Percentiles rank a stretch among this genome's conserved stretches.
Conservation (phyloP, 2,329 filamentous ascomycete species). For the Fusarium sp. region DNA sequence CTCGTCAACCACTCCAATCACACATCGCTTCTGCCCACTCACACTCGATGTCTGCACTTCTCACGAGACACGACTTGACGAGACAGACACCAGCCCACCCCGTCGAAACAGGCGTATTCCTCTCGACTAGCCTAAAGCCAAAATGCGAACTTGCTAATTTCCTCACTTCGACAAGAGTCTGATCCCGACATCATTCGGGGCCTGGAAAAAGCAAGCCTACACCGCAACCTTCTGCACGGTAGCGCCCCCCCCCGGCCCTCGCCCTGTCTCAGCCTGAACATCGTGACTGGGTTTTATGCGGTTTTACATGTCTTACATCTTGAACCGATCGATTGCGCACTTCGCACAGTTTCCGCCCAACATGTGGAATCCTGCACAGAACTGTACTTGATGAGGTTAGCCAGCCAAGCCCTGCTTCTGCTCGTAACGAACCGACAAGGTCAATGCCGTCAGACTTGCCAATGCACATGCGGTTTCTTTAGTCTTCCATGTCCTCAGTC, state of each 20-base stretch:
- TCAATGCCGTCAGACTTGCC: constrained; percentile 29
- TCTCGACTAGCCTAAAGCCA: constrained; percentile 39
- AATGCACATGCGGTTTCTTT: constrained; percentile 22
- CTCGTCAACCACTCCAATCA: constrained; percentile 5
- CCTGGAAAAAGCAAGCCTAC: constrained; percentile 38
- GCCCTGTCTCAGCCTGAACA: constrained; percentile 34
- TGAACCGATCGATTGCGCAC: constrained; percentile 45
- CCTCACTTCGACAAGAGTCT: constrained; percentile 16
- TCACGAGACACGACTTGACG: constrained; percentile 37
- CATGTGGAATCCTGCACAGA: constrained; percentile 29
- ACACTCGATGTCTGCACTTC: constrained; percentile 29
- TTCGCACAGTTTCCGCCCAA: constrained; percentile 33
- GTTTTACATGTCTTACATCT: constrained; percentile 43
- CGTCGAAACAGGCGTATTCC: constrained; percentile 37
- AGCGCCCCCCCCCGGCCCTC: constrained; percentile 17
- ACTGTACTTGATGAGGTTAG: constrained; percentile 25
- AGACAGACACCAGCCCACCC: constrained; percentile 38
- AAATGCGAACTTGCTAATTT: constrained; percentile 34
- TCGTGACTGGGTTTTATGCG: constrained; percentile 42
- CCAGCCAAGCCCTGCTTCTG: neutral
- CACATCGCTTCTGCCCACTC: constrained; percentile 23
- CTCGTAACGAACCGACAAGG: constrained; percentile 11
- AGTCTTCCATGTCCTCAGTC: constrained; percentile 26
- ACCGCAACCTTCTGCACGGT: constrained; percentile 35
- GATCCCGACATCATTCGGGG: constrained; percentile 40